Evolutionary conservation across 495 filamentous ascomycete species (phyloP), one percentile per base, ranked within the genome.

Genomic region (Xylaria intraflava): DNA sequence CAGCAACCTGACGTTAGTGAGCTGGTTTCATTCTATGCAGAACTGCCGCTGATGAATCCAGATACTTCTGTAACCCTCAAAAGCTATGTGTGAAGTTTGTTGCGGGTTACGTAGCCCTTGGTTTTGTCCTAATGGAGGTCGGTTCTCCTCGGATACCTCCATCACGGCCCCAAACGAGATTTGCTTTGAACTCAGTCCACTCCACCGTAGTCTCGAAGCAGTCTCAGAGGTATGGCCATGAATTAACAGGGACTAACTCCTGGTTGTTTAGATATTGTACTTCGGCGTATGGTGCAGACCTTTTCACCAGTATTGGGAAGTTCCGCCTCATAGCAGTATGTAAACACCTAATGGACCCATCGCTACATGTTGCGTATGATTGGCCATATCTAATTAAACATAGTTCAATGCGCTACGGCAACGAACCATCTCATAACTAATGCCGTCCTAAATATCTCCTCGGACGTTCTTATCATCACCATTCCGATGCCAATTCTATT

Each of bases 391-490:
- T 2, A 49, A 30, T 51, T 33, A 29, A 11, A n/a, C 42, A 12
- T 12, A 46, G 50, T 20, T 6, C 61, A 69, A 61, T 65, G 67
- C 46, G 60, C 57, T 24, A 51, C 64, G 2, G 69, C 74, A 19
- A 72, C 67, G 43, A 60, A 79, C 56, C 83, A 86, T 61, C 75
- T 83, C 0, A 85, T 87, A 52, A 83, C 76, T 6, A 81, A 83
- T 52, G 79, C 82, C 17, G 81, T 82, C 14, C 80, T 85, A 69
- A 86, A 86, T 56, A 78, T 86, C 51, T 78, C 80, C 7, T 86
- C 83, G 1, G 83, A 87, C 53, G 51, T 78, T 14, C 66, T 78
- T 45, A 85, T 86, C 73, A 74, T 86, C 30, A 69, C 66, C 45
- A 78, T 86, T 24, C 81, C 79, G 1, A 69, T 87, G 12, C 81